Evolutionary conservation across 331 rosid species (phyloP).

Genomic region (Arachis monticola): DNA sequence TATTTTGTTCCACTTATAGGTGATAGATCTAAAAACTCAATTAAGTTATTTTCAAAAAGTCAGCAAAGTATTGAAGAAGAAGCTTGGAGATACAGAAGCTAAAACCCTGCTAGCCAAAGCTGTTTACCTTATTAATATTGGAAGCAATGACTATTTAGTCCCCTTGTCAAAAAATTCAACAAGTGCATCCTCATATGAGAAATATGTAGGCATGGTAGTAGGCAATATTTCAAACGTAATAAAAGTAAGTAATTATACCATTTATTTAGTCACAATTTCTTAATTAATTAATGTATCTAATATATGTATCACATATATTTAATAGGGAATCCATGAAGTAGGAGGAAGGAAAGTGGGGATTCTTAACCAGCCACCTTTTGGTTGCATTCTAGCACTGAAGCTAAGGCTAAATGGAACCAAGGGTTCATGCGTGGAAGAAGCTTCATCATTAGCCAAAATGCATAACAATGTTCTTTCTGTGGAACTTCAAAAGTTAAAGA

Average conservation of each 20-base stretch:
- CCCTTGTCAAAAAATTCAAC: constrained; percentile 15
- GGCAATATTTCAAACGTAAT: constrained; percentile 50
- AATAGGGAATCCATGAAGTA: constrained; percentile 44
- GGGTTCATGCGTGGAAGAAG: constrained; percentile 38
- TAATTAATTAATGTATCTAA: not conserved
- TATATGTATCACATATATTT: not conserved
- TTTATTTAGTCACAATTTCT: not conserved
- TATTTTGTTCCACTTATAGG: constrained; percentile 24
- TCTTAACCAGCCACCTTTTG: constrained; percentile 31
- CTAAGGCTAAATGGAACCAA: constrained; percentile 19
- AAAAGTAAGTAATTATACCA: constrained; percentile 26
- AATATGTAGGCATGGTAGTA: constrained; percentile 55
- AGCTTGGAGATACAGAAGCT: constrained; percentile 37
- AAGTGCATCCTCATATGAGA: not conserved
- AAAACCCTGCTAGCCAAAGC: constrained; percentile 32
- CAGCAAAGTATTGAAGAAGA: constrained; percentile 30
- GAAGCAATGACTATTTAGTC: constrained; percentile 45
- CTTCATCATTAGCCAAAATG: constrained; percentile 27
- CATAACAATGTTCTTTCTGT: constrained; percentile 43
- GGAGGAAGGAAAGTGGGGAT: constrained; percentile 62
- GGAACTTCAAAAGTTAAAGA: constrained; percentile 37
- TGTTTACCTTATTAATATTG: constrained; percentile 46
- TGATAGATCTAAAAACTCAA: constrained; percentile 45
- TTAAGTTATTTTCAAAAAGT: constrained; percentile 38
- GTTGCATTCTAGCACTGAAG: constrained; percentile 33